These are phyloP conservation scores for Trichoderma asperelloides DNA, from an alignment of 495 filamentous ascomycete genomes.

Conservation along the genomic window DNA sequence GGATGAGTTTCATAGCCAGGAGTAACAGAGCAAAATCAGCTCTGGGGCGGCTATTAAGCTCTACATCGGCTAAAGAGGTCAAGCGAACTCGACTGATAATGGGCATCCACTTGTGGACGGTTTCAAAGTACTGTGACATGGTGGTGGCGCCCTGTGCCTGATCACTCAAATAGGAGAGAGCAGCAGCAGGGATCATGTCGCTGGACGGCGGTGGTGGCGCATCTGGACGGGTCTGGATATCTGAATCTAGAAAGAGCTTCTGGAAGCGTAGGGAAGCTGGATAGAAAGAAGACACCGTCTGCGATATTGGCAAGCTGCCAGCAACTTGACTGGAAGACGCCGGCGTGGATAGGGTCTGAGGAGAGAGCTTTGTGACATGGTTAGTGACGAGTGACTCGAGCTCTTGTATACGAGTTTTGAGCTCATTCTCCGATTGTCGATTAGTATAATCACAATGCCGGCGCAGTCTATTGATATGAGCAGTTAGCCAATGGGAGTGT, in stretches of 20 bases:
- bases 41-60: conserved; percentile 37
- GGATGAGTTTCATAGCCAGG: conserved; percentile 40
- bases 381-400: background rate
- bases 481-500: background rate
- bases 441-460: background rate
- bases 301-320: background rate
- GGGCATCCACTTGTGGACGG: conserved; percentile 39
- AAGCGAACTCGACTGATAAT: conserved; percentile 42
- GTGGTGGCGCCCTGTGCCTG: conserved; percentile 22
- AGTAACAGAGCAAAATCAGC: conserved; percentile 33
- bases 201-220: background rate
- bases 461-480: background rate
- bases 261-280: background rate
- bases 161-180: conserved; percentile 25
- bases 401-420: background rate
- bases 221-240: background rate
- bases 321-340: background rate
- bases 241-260: background rate
- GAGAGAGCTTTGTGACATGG: background rate
- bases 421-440: conserved; percentile 1
- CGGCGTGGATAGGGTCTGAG: background rate
- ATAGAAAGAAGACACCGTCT: background rate
- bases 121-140: conserved; percentile 23
- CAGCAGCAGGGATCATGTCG: conserved; percentile 11
- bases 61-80: conserved; percentile 22